Conservation (phyloP, 805 yeast genomes). For the Starmerella gropengiesseri region DNA sequence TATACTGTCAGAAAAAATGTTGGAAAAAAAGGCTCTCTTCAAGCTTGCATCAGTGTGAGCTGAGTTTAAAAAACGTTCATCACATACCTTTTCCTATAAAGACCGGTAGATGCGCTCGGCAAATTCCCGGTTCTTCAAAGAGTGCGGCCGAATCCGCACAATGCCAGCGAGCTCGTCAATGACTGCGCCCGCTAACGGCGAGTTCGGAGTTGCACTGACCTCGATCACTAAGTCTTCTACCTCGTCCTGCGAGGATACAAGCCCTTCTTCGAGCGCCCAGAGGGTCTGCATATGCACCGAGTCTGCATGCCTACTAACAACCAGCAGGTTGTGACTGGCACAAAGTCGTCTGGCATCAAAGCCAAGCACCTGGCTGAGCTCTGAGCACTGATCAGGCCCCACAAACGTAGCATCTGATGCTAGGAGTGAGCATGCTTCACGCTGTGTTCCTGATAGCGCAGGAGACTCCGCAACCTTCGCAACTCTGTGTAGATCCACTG, state of each 20-base stretch:
- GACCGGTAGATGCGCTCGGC: slow-evolving; percentile 10
- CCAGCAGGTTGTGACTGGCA: slow-evolving; percentile 21
- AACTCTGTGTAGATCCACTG: slow-evolving; percentile 4
- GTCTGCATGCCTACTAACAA: slow-evolving; percentile 15
- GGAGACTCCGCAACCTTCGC: not conserved
- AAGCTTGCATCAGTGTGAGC: slow-evolving; percentile 30
- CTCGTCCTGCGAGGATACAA: slow-evolving; percentile 2
- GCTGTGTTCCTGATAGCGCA: not conserved
- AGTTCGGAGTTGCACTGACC: slow-evolving; percentile 10
- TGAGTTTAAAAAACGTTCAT: slow-evolving; percentile 27
- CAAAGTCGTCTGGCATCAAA: slow-evolving; percentile 10
- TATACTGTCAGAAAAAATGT: slow-evolving; percentile 21
- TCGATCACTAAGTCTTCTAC: slow-evolving; percentile 13
- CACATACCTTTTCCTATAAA: slow-evolving; percentile 22
- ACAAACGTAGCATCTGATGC: not conserved
- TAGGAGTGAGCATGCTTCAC: not conserved
- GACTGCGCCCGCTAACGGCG: slow-evolving; percentile 11
- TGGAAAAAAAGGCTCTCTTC: slow-evolving; percentile 22
- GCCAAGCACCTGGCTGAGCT: slow-evolving; percentile 4
- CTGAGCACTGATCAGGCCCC: not conserved
- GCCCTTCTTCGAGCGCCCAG: not conserved
- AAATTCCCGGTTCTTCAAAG: slow-evolving; percentile 3
- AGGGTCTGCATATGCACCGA: slow-evolving; percentile 15
- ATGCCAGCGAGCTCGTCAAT: slow-evolving; percentile 18
- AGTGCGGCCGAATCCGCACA: slow-evolving; percentile 13